Conservation (phyloP, 2,329 filamentous ascomycete genomes). For the Aspergillus calidoustus region DNA sequence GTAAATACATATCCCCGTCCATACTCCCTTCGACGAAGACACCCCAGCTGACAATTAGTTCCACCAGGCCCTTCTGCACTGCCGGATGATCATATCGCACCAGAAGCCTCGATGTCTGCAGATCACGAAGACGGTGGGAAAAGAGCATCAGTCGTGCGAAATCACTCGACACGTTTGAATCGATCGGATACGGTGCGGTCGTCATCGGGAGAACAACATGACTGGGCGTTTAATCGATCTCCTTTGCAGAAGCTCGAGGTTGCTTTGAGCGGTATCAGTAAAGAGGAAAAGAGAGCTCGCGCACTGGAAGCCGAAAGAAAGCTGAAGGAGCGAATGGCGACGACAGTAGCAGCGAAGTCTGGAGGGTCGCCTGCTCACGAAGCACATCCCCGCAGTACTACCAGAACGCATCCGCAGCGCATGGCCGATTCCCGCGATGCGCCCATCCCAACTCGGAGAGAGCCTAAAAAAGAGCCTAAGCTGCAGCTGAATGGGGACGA, state of each 20-base stretch:
- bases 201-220: slow-evolving; percentile 39
- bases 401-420: slow-evolving; percentile 10
- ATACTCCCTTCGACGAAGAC: slow-evolving; percentile 16
- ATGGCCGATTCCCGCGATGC: neutral
- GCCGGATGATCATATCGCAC: slow-evolving; percentile 15
- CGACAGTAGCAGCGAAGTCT: slow-evolving; percentile 26
- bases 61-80: slow-evolving; percentile 12
- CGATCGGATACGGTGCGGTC: slow-evolving; percentile 40
- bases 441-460: slow-evolving; percentile 15
- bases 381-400: neutral
- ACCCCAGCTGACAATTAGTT: slow-evolving; percentile 21
- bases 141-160: slow-evolving; percentile 22
- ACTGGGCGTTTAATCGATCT: slow-evolving; percentile 79
- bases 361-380: neutral
- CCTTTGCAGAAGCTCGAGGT: slow-evolving; percentile 92
- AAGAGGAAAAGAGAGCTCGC: slow-evolving; percentile 89
- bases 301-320: slow-evolving; percentile 80
- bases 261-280: slow-evolving; percentile 88
- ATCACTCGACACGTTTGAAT: slow-evolving; percentile 29
- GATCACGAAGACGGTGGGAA: slow-evolving; percentile 15
- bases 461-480: slow-evolving; percentile 23
- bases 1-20: neutral
- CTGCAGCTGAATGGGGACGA: slow-evolving; percentile 22
- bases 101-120: slow-evolving; percentile 3
- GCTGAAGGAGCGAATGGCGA: slow-evolving; percentile 61